Base-by-base conservation (phyloP, 1,284 basidiomycete genomes). In the Apiotrichum brassicae region DNA sequence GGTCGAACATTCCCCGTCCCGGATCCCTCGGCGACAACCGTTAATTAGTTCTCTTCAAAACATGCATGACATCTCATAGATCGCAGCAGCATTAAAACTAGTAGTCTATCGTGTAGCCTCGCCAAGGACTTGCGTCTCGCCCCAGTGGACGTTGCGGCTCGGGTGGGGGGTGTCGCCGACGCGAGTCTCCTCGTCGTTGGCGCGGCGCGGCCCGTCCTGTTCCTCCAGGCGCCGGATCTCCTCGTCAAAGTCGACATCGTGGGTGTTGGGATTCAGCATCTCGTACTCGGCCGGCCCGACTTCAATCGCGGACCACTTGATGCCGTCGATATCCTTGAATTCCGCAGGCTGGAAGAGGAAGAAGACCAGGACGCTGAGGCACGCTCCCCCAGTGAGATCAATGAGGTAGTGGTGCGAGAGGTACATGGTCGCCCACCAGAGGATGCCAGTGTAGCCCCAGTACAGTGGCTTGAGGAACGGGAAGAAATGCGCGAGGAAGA, bases 371-470 rank as follows among this genome's bases (percentile, higher is more conserved):
- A 86, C 85, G 19, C 91, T 85, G 51, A 98, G 79, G 68, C 92
- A 95, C 0, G 88, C 89, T 7, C 94, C 94, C 3, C 85, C 88
- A 32, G 93, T 88, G 60, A 97, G 85, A 66, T 98, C 95, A 73
- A 98, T 90, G 61, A 97, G 83, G 77, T 97, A 98, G 76, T 97
- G 91, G 70, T 95, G 92, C 6, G 87, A 90, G 61, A 94, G 83
- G 76, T 95, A 95, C 94, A 98, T 98, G 28, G 94, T 98, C 22
- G 87, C 85, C 94, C 93, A 97, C 73, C 95, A 98, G 2, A 98
- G 80, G 28, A 90, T 76, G n/a, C 81, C 83, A 2, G 83, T 83
- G 72, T 98, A 97, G 0, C 74, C 76, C 90, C 91, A 97, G 53
- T 85, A 84, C 57, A 81, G 81, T 2, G 74, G 62, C 51, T 68